These are phyloP conservation scores for Alternaria sp. DNA, from an alignment of 2,329 filamentous ascomycete genomes.

Conservation along the genomic window DNA sequence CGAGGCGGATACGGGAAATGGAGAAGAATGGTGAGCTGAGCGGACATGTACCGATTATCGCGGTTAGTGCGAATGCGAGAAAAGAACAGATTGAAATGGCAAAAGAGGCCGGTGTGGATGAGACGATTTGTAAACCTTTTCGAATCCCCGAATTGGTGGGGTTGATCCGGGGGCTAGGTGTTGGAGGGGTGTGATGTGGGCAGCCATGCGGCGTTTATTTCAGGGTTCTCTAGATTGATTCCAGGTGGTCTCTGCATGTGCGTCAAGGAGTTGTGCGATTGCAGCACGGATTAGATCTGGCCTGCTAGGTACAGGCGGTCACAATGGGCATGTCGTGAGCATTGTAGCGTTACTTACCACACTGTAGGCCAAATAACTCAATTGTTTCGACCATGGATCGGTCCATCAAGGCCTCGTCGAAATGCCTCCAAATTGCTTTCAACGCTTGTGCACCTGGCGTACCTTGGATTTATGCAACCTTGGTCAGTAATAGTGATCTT, in stretches of 20 bases:
- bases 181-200: not conserved
- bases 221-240: not conserved
- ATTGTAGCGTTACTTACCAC: not conserved
- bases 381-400: not conserved
- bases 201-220: not conserved
- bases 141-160: slow-evolving; percentile 23
- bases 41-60: slow-evolving; percentile 37
- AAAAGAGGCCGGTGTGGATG: slow-evolving; percentile 39
- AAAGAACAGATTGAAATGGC: slow-evolving; percentile 35
- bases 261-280: not conserved
- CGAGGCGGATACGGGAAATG: slow-evolving; percentile 31
- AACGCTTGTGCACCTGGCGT: not conserved
- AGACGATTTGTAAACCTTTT: slow-evolving; percentile 80
- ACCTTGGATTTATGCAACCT: not conserved
- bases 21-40: slow-evolving; percentile 19
- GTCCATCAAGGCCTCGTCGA: not conserved
- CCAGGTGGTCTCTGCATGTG: not conserved
- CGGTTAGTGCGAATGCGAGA: slow-evolving; percentile 44
- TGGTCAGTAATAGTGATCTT: slow-evolving; percentile 1
- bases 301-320: not conserved
- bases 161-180: slow-evolving; percentile 7
- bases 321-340: not conserved
- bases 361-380: not conserved
- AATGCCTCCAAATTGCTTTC: slow-evolving; percentile 3
- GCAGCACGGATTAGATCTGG: not conserved